These are phyloP conservation scores for Phytopythium helicoides DNA, from an alignment of 352 stramenopile species.

Conservation along the genomic window DNA sequence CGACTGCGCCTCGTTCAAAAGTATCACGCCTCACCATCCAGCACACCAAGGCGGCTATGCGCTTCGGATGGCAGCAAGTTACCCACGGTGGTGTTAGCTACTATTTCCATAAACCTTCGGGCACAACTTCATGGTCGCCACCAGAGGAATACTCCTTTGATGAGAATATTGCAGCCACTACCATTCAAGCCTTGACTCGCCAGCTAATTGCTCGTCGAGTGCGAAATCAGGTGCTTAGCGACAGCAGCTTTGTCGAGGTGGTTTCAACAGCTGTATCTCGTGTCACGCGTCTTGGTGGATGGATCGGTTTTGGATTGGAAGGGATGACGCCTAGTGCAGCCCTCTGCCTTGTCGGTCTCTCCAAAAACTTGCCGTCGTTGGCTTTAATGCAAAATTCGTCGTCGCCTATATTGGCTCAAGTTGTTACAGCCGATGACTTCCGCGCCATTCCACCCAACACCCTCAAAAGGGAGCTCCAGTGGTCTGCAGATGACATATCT, in stretches of 20 bases:
- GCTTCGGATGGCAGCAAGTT: conserved; percentile 67
- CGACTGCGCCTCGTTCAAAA: conserved; percentile 14
- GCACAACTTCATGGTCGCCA: conserved; percentile 48
- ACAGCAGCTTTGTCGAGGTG: conserved; percentile 42
- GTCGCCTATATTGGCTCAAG: conserved; percentile 16
- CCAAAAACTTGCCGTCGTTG: conserved; percentile 33
- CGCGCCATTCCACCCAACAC: conserved; percentile 23
- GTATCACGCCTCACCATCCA: conserved; percentile 18
- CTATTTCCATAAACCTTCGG: conserved; percentile 46
- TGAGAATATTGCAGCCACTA: conserved; percentile 59
- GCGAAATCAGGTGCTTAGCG: conserved; percentile 18
- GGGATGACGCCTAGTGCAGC: conserved; percentile 55
- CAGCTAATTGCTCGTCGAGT: conserved; percentile 39
- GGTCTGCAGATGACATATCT: conserved; percentile 57
- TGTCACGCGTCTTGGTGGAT: conserved; percentile 26
- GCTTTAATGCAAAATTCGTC: neutral
- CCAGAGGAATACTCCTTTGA: conserved; percentile 63
- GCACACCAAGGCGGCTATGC: conserved; percentile 52
- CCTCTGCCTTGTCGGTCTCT: conserved; percentile 56
- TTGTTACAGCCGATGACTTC: conserved; percentile 30
- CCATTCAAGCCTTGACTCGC: conserved; percentile 59
- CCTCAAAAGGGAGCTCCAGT: conserved; percentile 43
- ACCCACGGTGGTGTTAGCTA: conserved; percentile 16
- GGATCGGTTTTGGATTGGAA: conserved; percentile 73
- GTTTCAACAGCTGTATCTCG: conserved; percentile 30